Conservation (phyloP, 495 filamentous ascomycete species). For the Neurospora sp. region DNA sequence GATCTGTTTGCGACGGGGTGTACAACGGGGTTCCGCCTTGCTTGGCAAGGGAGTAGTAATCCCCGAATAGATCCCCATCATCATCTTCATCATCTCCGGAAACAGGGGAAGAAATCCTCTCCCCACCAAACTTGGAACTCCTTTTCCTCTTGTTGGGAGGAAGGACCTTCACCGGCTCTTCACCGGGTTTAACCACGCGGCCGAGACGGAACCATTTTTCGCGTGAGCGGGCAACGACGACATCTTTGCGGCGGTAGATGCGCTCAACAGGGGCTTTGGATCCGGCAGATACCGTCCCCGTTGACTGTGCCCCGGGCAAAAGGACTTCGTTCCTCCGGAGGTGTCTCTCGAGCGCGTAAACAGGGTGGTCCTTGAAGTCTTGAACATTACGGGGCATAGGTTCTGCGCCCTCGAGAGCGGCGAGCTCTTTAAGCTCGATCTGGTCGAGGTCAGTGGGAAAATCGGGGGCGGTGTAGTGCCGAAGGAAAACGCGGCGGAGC, state of each 20-base stretch:
- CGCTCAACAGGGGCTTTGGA: slow-evolving; percentile 41
- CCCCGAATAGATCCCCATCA: slow-evolving; percentile 28
- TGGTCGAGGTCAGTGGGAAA: slow-evolving; percentile 56
- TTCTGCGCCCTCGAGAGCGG: slow-evolving; percentile 58
- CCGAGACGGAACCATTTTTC: slow-evolving; percentile 86
- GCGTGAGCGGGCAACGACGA: slow-evolving; percentile 60
- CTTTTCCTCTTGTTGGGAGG: slow-evolving; percentile 25
- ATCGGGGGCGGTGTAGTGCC: slow-evolving; percentile 46
- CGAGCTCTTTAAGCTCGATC: slow-evolving; percentile 69
- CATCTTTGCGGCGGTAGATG: slow-evolving; percentile 72
- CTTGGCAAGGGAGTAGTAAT: slow-evolving; percentile 16
- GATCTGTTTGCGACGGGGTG: slow-evolving; percentile 61
- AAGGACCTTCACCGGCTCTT: slow-evolving; percentile 68
- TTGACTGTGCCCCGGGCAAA: slow-evolving; percentile 56
- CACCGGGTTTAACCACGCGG: slow-evolving; percentile 58
- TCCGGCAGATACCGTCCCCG: slow-evolving; percentile 69
- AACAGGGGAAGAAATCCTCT: slow-evolving; percentile 7
- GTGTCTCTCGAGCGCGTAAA: slow-evolving; percentile 83
- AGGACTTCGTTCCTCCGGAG: slow-evolving; percentile 71
- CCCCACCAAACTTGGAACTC: slow-evolving; percentile 15
- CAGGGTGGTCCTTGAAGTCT: slow-evolving; percentile 89
- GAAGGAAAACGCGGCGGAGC: slow-evolving; percentile 52
- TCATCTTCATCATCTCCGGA: slow-evolving; percentile 27
- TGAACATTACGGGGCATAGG: slow-evolving; percentile 82
- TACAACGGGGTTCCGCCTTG: slow-evolving; percentile 50